Conservation (phyloP, 306 rosid genomes). For the apple (Malus domestica) region DNA sequence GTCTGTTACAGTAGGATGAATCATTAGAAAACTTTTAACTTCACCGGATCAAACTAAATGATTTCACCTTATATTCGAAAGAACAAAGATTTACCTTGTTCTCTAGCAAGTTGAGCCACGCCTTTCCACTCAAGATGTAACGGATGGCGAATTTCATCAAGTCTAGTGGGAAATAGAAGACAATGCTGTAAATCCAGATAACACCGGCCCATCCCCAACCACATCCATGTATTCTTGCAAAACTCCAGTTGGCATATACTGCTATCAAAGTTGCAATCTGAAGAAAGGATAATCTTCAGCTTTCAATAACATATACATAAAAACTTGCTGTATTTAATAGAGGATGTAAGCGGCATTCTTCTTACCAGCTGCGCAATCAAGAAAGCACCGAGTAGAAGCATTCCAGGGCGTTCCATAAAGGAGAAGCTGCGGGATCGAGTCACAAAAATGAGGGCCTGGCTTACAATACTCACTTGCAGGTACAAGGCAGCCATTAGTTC, state of each 20-base stretch:
- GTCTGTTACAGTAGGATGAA: slow-evolving; percentile 43
- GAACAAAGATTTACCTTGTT: slow-evolving; percentile 53
- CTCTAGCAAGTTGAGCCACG: slow-evolving; percentile 82
- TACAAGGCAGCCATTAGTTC: slow-evolving; percentile 84
- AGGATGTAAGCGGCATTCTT: neutral
- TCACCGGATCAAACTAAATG: neutral
- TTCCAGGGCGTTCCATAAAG: slow-evolving; percentile 77
- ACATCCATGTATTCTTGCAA: slow-evolving; percentile 71
- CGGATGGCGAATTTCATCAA: slow-evolving; percentile 70
- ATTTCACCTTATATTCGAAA: neutral
- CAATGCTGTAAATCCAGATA: slow-evolving; percentile 87
- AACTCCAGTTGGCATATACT: slow-evolving; percentile 89
- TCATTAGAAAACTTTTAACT: neutral
- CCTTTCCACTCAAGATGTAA: slow-evolving; percentile 92
- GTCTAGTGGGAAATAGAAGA: slow-evolving; percentile 83
- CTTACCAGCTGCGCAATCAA: slow-evolving; percentile 78
- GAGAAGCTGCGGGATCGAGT: slow-evolving; percentile 98
- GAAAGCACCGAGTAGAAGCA: slow-evolving; percentile 54
- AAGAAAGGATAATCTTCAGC: slow-evolving; percentile 11
- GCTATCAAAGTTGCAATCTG: slow-evolving; percentile 89
- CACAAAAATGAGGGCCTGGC: slow-evolving; percentile 93
- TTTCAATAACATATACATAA: neutral
- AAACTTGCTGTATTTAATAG: neutral
- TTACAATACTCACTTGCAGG: slow-evolving; percentile 96
- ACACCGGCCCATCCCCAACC: slow-evolving; percentile 99